phyloP scores from a whole-genome alignment of 2,329 filamentous ascomycete species.

The Nothophoma quercina region DNA sequence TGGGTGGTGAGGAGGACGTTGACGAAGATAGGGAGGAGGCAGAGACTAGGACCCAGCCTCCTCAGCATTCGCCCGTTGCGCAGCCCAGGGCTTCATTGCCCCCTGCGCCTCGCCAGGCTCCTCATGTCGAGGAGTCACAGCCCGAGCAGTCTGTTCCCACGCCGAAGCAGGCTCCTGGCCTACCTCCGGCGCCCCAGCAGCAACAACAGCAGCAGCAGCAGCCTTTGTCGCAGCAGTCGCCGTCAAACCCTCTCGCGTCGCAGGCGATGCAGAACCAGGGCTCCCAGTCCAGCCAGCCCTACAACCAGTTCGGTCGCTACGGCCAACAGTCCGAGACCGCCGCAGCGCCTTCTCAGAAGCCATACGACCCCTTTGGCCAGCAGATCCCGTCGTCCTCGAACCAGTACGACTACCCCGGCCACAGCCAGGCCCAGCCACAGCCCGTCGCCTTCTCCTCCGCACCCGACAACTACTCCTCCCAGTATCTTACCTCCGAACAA shows the following conservation, averaged over 20 bases:
- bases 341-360: constrained; percentile 73
- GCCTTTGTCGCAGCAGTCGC: constrained; percentile 52
- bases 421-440: constrained; percentile 66
- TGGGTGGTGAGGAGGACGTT: constrained; percentile 77
- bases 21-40: constrained; percentile 95
- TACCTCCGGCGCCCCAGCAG: constrained; percentile 67
- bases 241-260: constrained; percentile 57
- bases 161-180: constrained; percentile 67
- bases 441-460: constrained; percentile 75
- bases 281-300: constrained; percentile 53
- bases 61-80: constrained; percentile 87
- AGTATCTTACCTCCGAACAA: constrained; percentile 81
- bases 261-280: constrained; percentile 63
- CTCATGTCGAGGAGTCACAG: constrained; percentile 50
- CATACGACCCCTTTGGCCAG: constrained; percentile 86
- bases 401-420: constrained; percentile 58
- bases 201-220: constrained; percentile 59
- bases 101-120: constrained; percentile 64
- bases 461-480: constrained; percentile 77
- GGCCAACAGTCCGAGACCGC: constrained; percentile 68
- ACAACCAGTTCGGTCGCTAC: constrained; percentile 75
- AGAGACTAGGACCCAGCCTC: constrained; percentile 91
- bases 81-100: constrained; percentile 87
- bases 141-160: constrained; percentile 54
- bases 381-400: constrained; percentile 63